These are phyloP conservation scores for Rozella allomycis DNA, from an alignment of 371 early-diverging fungal genomes.

Conservation along the genomic window DNA sequence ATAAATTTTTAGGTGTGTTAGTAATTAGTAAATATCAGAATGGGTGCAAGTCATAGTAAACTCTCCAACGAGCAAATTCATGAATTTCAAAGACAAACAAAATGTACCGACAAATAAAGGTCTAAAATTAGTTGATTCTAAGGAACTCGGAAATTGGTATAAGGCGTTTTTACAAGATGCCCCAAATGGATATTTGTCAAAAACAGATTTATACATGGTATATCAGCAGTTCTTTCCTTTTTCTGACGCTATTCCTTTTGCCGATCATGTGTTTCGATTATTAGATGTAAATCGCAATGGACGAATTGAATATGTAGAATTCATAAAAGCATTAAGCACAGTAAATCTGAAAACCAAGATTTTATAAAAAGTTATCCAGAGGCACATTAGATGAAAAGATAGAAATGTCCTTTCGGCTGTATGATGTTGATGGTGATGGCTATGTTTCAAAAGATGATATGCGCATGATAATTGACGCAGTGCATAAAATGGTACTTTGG, in stretches of 20 bases:
- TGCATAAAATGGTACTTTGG: slow-evolving; percentile 85
- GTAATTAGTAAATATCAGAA: too few species aligned
- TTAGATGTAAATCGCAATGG: slow-evolving; percentile 75
- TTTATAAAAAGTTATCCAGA: too few species aligned
- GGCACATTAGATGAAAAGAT: slow-evolving; percentile 73
- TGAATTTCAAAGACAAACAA: too few species aligned
- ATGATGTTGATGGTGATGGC: slow-evolving; percentile 78
- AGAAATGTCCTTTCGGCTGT: slow-evolving; percentile 42
- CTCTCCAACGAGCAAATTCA: too few species aligned
- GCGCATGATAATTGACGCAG: slow-evolving; percentile 67
- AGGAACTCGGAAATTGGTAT: too few species aligned
- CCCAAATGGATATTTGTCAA: slow-evolving; percentile 60
- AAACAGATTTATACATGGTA: slow-evolving; percentile 66
- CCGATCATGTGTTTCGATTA: slow-evolving; percentile 68
- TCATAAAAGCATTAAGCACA: slow-evolving; percentile 60
- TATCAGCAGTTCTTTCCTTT: slow-evolving; percentile 93
- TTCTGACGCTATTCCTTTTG: slow-evolving; percentile 72
- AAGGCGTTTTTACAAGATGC: slow-evolving; percentile 83
- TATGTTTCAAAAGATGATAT: slow-evolving; percentile 70
- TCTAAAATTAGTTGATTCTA: too few species aligned
- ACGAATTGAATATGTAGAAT: slow-evolving; percentile 75
- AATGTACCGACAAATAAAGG: too few species aligned
- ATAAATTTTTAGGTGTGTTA: too few species aligned
- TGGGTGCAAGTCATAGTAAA: too few species aligned
- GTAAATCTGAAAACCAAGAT: too few species aligned